Evolutionary conservation across 805 yeast species (phyloP).

Genomic region (Nakazawaea holstii): DNA sequence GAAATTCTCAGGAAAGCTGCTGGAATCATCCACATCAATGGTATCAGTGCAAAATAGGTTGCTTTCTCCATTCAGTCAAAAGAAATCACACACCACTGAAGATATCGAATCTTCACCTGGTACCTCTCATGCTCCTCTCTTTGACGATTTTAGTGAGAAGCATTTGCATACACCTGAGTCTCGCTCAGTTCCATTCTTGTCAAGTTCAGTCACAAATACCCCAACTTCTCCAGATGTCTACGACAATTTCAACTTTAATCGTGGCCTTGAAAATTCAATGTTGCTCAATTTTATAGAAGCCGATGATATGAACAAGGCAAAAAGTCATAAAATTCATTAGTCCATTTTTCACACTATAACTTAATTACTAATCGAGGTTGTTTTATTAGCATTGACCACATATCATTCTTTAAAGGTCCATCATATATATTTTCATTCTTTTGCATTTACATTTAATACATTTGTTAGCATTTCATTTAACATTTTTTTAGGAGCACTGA

Average conservation of each 20-base stretch:
- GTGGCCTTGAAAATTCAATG: background rate
- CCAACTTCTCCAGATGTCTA: slow-evolving; percentile 4
- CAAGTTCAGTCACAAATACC: slow-evolving; percentile 5
- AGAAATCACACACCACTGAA: background rate
- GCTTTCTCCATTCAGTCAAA: background rate
- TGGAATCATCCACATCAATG: background rate
- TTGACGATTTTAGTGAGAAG: background rate
- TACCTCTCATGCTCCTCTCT: background rate
- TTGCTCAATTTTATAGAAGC: slow-evolving; percentile 1
- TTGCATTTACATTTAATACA: background rate
- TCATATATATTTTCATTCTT: background rate
- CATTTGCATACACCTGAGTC: background rate
- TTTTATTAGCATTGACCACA: background rate
- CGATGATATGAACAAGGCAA: background rate
- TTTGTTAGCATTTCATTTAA: too few relatives aligned
- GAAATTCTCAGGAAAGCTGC: background rate
- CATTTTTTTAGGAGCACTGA: too few relatives aligned
- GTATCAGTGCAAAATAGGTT: background rate
- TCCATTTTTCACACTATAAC: background rate
- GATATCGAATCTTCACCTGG: slow-evolving; percentile 1
- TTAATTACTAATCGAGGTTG: background rate
- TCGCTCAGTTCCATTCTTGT: background rate
- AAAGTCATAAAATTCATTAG: background rate
- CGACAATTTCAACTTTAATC: background rate
- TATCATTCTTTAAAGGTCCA: background rate